These are phyloP conservation scores for Yamadazyma triangularis DNA, from an alignment of 1,139 yeast genomes.

Conservation along the genomic window DNA sequence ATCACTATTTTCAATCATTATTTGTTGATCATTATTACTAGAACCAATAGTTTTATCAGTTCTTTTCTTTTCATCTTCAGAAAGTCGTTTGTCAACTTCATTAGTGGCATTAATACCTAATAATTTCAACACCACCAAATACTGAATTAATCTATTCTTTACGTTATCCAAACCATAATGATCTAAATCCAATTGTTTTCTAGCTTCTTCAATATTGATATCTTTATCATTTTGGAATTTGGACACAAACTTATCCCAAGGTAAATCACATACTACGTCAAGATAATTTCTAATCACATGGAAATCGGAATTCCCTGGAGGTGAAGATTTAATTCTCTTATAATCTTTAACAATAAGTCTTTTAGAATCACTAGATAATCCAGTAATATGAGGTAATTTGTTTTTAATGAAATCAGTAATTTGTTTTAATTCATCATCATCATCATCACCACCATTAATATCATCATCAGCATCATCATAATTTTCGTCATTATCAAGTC, in stretches of 20 bases:
- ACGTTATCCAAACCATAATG: conserved; percentile 84
- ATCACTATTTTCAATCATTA: conserved; percentile 35
- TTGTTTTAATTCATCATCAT: conserved; percentile 42
- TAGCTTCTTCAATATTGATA: conserved; percentile 54
- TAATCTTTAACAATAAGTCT: conserved; percentile 59
- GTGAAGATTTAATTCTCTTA: conserved; percentile 57
- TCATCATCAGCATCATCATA: conserved; percentile 22
- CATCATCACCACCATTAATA: conserved; percentile 30
- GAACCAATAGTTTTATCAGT: conserved; percentile 3
- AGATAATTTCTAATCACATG: conserved; percentile 69
- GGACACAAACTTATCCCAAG: conserved; percentile 48
- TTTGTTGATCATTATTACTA: conserved; percentile 7
- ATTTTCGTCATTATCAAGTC: conserved; percentile 21
- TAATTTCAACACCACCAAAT: conserved; percentile 71
- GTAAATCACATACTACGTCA: conserved; percentile 66
- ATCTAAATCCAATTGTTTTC: conserved; percentile 62
- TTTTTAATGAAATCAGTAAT: conserved; percentile 42
- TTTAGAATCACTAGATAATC: conserved; percentile 46
- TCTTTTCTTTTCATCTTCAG: conserved; percentile 6
- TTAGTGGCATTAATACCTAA: conserved; percentile 41
- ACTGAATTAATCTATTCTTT: conserved; percentile 76
- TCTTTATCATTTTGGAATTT: conserved; percentile 37
- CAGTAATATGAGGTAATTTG: conserved; percentile 40
- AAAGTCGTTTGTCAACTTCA: conserved; percentile 14
- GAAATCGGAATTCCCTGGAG: conserved; percentile 67